These are phyloP conservation scores for Paragyromitra xinjiangensis DNA, from an alignment of 495 filamentous ascomycete species.

Conservation along the genomic window DNA sequence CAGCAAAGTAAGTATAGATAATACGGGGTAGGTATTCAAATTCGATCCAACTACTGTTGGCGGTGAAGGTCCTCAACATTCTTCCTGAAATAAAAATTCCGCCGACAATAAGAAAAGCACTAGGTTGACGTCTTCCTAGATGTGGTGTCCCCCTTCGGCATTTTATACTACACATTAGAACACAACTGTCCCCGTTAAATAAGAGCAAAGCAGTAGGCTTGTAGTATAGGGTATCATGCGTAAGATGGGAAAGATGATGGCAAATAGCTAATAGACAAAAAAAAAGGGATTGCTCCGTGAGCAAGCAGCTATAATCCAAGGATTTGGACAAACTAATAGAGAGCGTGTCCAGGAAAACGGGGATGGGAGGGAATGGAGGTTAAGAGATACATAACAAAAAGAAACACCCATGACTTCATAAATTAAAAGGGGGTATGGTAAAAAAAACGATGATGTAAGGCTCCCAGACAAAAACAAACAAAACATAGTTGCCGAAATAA, in stretches of 20 bases:
- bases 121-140: constrained; percentile 8
- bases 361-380: neutral
- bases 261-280: constrained; percentile 35
- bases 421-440: constrained; percentile 59
- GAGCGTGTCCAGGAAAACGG: neutral
- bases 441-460: constrained; percentile 61
- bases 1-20: neutral
- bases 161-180: constrained; percentile 49
- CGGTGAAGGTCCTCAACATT: neutral
- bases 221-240: constrained; percentile 35
- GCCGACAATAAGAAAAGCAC: neutral
- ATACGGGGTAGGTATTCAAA: neutral
- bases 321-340: constrained; percentile 13
- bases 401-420: constrained; percentile 55
- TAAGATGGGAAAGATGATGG: constrained; percentile 4
- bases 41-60: neutral
- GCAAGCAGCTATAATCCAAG: constrained; percentile 37
- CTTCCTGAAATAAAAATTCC: neutral
- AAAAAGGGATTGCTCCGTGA: constrained; percentile 14
- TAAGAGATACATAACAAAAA: constrained; percentile 36
- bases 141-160: constrained; percentile 17
- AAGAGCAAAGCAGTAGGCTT: constrained; percentile 26
- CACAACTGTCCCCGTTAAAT: constrained; percentile 10
- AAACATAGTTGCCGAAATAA: constrained; percentile 38
- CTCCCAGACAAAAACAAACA: constrained; percentile 54